Base-by-base conservation (phyloP, 2,329 filamentous ascomycete genomes). In the Colletotrichum sp. region DNA sequence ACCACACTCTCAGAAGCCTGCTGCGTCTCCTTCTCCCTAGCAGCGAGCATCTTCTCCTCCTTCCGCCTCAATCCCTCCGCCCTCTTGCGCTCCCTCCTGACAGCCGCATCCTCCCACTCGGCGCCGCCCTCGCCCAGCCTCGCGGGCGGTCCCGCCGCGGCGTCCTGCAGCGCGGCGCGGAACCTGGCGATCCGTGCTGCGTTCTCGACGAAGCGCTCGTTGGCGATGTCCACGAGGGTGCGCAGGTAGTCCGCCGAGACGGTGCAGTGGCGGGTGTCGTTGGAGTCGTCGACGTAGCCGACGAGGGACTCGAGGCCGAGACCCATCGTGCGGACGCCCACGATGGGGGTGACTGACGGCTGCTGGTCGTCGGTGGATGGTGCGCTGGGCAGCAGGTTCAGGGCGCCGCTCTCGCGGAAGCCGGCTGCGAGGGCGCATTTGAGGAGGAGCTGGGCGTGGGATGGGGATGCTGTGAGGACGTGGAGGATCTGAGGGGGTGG, bases 361-460 rank as follows among this genome's bases (percentile, higher is more conserved):
- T 86, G 83, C 21, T 86, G 83, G 21, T 85, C 84, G 15, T 83
- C 82, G 21, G 60, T 21, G 15, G 62, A 13, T n/a, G 63, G 16
- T 3, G 80, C 70, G 3, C 82, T 79, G 7, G 84, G 80, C 1
- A 85, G 84, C 63, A 95, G 82, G 80, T 93, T 95, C 74, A 98
- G 89, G 66, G 96, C 93, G 21, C 96, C 96, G 75, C 94, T 97
- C 85, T 99, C 96, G 16, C 96, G 93, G 82, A 98, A 98, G 0
- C 96, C 96, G 6, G 95, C 94, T 79, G 93, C 91, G 12, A 96
- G 88, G 3, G 95, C 96, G 60, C 94, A 95, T 13, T 92, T 89
- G 16, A 98, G 90, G 21, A 98, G 88, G 10, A 90, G 88, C 79
- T 98, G 94, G 6, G 96, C 95, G 80, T 96, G 92, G 15, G 90